Evolutionary conservation across 1,284 basidiomycete genomes (phyloP).

Genomic region (Trichosporon sp.): DNA sequence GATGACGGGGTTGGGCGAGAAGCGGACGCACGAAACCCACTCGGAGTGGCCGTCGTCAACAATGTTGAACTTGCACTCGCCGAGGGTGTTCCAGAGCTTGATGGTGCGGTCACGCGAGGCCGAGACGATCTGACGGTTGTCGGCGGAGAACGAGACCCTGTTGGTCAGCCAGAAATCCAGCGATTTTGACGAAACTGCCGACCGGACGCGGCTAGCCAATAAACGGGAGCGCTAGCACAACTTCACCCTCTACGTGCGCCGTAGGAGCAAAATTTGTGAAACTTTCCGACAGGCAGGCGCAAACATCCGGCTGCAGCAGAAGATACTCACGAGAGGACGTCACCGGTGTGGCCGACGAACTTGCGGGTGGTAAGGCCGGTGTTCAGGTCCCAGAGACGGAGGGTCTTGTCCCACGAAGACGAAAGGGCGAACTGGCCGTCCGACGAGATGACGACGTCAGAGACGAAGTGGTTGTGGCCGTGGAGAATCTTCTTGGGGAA

Average conservation of each 20-base stretch:
- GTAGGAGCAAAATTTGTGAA: not conserved
- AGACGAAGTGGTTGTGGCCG: slow-evolving; percentile 99
- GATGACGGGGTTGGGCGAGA: slow-evolving; percentile 97
- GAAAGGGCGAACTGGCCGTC: slow-evolving; percentile 99
- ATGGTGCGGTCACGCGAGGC: slow-evolving; percentile 95
- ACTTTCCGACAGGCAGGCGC: not conserved
- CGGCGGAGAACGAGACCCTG: slow-evolving; percentile 87
- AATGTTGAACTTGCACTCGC: slow-evolving; percentile 99
- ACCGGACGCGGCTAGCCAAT: not conserved
- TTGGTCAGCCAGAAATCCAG: not conserved
- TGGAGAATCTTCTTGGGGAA: slow-evolving; percentile 96
- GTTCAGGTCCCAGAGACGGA: slow-evolving; percentile 98
- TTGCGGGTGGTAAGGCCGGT: slow-evolving; percentile 88
- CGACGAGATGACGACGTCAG: slow-evolving; percentile 96
- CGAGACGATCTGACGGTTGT: slow-evolving; percentile 98
- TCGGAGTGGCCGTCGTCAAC: slow-evolving; percentile 96
- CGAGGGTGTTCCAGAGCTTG: slow-evolving; percentile 99
- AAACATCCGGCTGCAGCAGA: not conserved
- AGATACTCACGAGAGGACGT: slow-evolving; percentile 70
- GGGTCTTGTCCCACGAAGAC: slow-evolving; percentile 99
- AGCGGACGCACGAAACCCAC: slow-evolving; percentile 99
- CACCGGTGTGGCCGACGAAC: slow-evolving; percentile 97
- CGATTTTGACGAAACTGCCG: not conserved
- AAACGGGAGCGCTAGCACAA: not conserved
- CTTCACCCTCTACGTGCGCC: not conserved